Percentiles rank a stretch among this genome's conserved stretches.
These are phyloP conservation scores for Macadamia tetraphylla DNA, from an alignment of 164 flowering plant species.

Conservation along the genomic window DNA sequence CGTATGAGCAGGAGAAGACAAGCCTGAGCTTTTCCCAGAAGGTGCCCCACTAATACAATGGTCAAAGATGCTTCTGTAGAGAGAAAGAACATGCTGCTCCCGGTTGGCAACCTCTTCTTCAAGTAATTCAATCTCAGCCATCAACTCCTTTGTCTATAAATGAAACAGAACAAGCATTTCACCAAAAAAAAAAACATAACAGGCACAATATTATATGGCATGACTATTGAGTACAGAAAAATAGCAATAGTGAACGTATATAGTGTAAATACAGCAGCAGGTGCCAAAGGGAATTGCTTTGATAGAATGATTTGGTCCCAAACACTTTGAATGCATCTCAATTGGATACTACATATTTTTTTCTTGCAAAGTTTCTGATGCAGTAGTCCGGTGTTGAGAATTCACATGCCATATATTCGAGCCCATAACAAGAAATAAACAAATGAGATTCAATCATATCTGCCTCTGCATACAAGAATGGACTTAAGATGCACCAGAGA, in stretches of 20 bases:
- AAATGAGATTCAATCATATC: too few relatives aligned
- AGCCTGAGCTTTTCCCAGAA: slow-evolving; percentile 57
- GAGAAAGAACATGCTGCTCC: slow-evolving; percentile 81
- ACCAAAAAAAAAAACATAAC: background rate
- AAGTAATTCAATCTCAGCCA: slow-evolving; percentile 74
- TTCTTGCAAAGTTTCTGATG: background rate
- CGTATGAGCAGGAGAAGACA: slow-evolving; percentile 60
- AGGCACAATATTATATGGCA: background rate
- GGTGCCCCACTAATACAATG: slow-evolving; percentile 50
- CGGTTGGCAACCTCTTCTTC: slow-evolving; percentile 88
- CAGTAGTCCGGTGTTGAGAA: background rate
- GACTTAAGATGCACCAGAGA: too few relatives aligned
- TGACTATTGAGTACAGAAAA: too few relatives aligned
- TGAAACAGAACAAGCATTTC: background rate
- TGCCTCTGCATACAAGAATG: too few relatives aligned
- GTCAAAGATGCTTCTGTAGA: slow-evolving; percentile 73
- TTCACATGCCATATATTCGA: too few relatives aligned
- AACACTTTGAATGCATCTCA: background rate
- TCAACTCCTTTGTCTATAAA: slow-evolving; percentile 66
- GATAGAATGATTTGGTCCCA: too few relatives aligned
- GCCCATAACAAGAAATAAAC: too few relatives aligned
- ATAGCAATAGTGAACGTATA: too few relatives aligned
- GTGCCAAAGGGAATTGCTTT: background rate
- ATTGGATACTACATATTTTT: background rate
- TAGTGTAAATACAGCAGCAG: background rate